Evolutionary conservation across 495 filamentous ascomycete species (phyloP), one percentile per base, ranked within the genome.

Genomic region (Tuber aestivum): DNA sequence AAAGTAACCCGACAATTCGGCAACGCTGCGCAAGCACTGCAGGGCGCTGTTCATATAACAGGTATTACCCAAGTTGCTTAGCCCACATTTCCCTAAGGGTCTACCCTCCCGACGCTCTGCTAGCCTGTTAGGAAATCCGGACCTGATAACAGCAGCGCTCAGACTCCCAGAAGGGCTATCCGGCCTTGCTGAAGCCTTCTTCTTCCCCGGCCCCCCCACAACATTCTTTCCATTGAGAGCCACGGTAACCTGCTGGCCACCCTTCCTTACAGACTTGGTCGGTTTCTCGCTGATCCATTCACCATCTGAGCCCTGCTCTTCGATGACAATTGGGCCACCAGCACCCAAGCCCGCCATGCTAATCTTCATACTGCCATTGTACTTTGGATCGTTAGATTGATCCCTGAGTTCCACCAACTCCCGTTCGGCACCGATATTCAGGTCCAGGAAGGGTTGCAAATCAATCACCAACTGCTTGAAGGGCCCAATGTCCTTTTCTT

Each of bases 31-130:
- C 56, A 99, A 87, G 82, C 95, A 98, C 83, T 99, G 95, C 71
- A 97, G 85, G 35, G 96, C 95, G 23, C 95, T 97, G 84, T 97
- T 97, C 93, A 97, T 97, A 84, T 98, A 99, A 85, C 95, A 99
- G 0, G 95, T 97, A 80, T 99, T 99, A 27, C 95, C 95, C 40
- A 98, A 85, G 81, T 99, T 99, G 73, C 88, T 90, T 69, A 99
- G 85, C 41, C 95, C 95, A 68, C 93, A 92, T 41, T 88, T 91
- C 23, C 94, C 94, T 41, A 88, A 84, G 20, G 88, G 87, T 71
- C 91, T 89, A 74, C 87, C 88, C 74, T 87, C 87, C 75, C 90
- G 88, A 3, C 89, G 56, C 85, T 70, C 92, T 87, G 72, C 93
- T 92, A 72, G 92, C 86, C 0, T 18, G 8, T 35, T 18, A 12